Evolutionary conservation across 1,284 basidiomycete species (phyloP), one percentile per base, ranked within the genome.

Genomic region (Omphalotus olearius): DNA sequence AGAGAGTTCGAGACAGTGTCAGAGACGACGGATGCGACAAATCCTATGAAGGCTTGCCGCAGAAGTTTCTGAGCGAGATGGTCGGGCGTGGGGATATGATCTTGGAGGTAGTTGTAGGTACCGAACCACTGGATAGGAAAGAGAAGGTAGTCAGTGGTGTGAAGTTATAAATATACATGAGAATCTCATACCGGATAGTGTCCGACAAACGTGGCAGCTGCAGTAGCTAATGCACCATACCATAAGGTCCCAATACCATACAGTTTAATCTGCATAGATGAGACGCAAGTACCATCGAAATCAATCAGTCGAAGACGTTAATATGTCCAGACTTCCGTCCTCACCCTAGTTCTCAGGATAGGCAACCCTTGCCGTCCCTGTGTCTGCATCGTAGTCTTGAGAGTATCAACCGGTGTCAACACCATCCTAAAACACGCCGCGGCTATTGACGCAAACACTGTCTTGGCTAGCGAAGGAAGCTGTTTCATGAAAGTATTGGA

Each of bases 321-420:
- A 23, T 23, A 23, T 23, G 23, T 23, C 5, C 23, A 3, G 23
- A 23, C 23, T 23, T 23, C 5, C 23, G 23, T 23, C 67, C 75
- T 28, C 56, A 88, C 84, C 58, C 92, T 76, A 6, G 78, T 71
- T 56, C 71, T 76, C 37, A 95, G 69, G 45, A 95, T 79, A 26
- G 64, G 64, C 52, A 85, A 69, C 0, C 90, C 93, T 0, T 69
- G 67, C 54, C 75, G 80, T 5, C 93, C 93, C 64, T 93, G 85
- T 0, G 93, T 90, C 69, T 96, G 93, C 71, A 95, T 72, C 0
- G 91, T 95, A 6, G 93, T 96, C 77, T 96, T 95, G 56, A 94
- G 65, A 0, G 93, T 93, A 67, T 96, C 93, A 47, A 95, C 79
- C 0, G 93, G 93, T 0, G 90, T 94, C 39, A 95, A 69, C 13